Conservation (phyloP, 1,139 yeast genomes). For the Protomyces macrosporus region DNA sequence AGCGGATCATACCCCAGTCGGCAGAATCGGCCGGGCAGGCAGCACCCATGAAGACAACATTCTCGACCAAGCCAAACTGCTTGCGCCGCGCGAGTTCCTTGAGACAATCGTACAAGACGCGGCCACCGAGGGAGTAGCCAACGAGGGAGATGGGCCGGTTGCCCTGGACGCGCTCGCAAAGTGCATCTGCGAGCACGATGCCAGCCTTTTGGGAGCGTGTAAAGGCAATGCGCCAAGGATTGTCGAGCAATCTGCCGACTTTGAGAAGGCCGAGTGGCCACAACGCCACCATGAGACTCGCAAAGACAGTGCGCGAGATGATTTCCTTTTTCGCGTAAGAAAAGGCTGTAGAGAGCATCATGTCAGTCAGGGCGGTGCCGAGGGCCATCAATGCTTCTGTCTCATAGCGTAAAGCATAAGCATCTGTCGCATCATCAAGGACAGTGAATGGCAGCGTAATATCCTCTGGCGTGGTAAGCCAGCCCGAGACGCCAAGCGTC, state of each 20-base stretch:
- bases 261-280: constrained; percentile 88
- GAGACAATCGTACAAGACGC: constrained; percentile 85
- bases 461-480: constrained; percentile 95
- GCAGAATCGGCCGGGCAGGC: constrained; percentile 78
- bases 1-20: constrained; percentile 70
- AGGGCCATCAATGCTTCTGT: constrained; percentile 94
- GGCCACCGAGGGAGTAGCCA: constrained; percentile 90
- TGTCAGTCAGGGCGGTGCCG: constrained; percentile 89
- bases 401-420: constrained; percentile 77
- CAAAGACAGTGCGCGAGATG: constrained; percentile 67
- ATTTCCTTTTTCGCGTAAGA: constrained; percentile 26
- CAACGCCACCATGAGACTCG: constrained; percentile 87
- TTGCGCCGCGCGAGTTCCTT: constrained; percentile 74
- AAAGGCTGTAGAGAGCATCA: constrained; percentile 63
- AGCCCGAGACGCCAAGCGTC: constrained; percentile 51
- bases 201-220: constrained; percentile 59
- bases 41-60: constrained; percentile 80
- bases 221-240: constrained; percentile 95
- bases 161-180: constrained; percentile 82
- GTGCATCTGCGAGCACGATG: constrained; percentile 77
- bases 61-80: constrained; percentile 82
- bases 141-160: constrained; percentile 90
- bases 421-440: constrained; percentile 77
- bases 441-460: constrained; percentile 96
- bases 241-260: constrained; percentile 80